phyloP scores from a whole-genome alignment of 345 rosid species.

The Eucalyptus tenuipes region DNA sequence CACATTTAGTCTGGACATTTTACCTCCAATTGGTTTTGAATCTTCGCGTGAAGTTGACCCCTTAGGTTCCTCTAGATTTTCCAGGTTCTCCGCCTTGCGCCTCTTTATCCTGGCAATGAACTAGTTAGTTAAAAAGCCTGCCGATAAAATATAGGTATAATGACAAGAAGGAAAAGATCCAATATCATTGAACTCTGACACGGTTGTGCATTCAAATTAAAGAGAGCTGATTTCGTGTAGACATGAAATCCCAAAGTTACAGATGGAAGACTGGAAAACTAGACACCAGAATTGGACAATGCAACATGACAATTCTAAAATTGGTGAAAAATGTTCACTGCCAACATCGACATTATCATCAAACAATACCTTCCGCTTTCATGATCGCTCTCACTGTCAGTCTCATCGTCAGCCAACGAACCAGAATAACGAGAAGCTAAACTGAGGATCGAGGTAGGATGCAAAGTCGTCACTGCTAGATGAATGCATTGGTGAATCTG shows the following conservation, averaged over 20 bases:
- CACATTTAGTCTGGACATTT: not conserved
- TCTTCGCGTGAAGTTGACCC: conserved; percentile 15
- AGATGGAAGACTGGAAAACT: not conserved
- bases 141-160: not conserved
- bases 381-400: conserved; percentile 11
- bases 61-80: conserved; percentile 10
- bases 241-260: not conserved
- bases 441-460: conserved; percentile 43
- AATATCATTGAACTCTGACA: not conserved
- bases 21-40: conserved; percentile 20
- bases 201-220: not conserved
- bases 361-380: conserved; percentile 11
- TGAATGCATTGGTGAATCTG: conserved; percentile 69
- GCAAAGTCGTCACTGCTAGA: conserved; percentile 80
- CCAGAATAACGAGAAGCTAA: conserved; percentile 17
- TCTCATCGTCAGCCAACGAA: conserved; percentile 21
- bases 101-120: conserved; percentile 40
- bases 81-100: conserved; percentile 31
- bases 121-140: not conserved
- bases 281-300: not conserved
- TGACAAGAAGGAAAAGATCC: not conserved
- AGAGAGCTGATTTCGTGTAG: not conserved
- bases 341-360: not conserved
- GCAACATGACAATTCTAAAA: not conserved
- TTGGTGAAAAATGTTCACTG: not conserved